Base-by-base conservation (phyloP, 176 grass and related monocot genomes). In the Microstegium vimineum region DNA sequence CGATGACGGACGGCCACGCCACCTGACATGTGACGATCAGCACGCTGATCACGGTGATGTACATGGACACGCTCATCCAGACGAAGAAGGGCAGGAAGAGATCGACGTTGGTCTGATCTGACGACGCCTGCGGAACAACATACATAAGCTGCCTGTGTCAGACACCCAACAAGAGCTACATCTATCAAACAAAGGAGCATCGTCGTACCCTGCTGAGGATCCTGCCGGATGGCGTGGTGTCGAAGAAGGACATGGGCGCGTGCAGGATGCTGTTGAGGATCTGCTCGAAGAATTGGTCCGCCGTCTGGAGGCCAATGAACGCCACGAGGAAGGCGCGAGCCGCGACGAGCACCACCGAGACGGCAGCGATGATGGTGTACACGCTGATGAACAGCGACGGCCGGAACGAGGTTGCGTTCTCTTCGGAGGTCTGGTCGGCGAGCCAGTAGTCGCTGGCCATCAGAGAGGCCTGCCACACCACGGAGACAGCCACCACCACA, bases 191-290 rank as follows among this genome's bases (percentile, higher is more conserved):
- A 1, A n/a, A 32, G 6, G 14, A n/a, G n/a, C n/a, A 2, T 32
- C 27, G 15, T 3, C 14, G 1, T 64, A 32, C 92, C 96, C 96
- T 86, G 82, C 89, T 99, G 49, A 99, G 96, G 80, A 99, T 92
- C 83, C 96, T 95, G 66, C 93, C 96, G 45, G 93, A 99, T 8
- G 96, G 96, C 11, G 93, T 99, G 25, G 93, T 99, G 88, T 99
- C 93, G 68, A 99, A 99, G 81, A 95, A 99, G 5, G 93, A 90
- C 96, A 99, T 99, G 15, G 96, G 96, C 1, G 96, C 93, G 81
- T 95, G 96, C 18, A 99, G 75, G 76, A 99, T 99, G 81, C 89
- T 99, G 41, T 91, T 69, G 66, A 99, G 88, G 65, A 99, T 91
- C 85, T 95, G 89, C 84, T 69, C 87, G 83, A 95, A 99, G 81